Evolutionary conservation across 805 yeast species (phyloP).

Genomic region (Cyberlindnera maritima): DNA sequence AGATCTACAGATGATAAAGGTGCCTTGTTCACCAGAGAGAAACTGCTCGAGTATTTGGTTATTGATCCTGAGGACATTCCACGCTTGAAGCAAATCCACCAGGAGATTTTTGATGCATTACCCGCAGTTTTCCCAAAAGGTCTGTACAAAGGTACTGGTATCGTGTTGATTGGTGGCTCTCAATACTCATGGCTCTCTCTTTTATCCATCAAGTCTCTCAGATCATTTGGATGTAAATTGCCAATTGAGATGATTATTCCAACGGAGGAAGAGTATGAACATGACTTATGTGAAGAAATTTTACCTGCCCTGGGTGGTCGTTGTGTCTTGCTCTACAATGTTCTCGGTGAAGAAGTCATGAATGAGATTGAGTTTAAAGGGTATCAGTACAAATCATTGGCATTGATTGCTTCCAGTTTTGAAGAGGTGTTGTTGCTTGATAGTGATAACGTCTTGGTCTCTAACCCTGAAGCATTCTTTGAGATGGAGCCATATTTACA

Average conservation of each 20-base stretch:
- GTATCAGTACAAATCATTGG: slow-evolving; percentile 71
- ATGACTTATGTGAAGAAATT: slow-evolving; percentile 56
- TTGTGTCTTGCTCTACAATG: slow-evolving; percentile 60
- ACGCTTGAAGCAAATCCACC: slow-evolving; percentile 44
- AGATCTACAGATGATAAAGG: slow-evolving; percentile 47
- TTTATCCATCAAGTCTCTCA: slow-evolving; percentile 44
- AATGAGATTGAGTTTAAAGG: slow-evolving; percentile 49
- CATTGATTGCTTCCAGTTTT: slow-evolving; percentile 71
- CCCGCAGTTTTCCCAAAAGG: slow-evolving; percentile 36
- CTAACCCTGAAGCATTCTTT: slow-evolving; percentile 45
- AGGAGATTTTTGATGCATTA: slow-evolving; percentile 39
- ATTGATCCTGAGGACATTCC: slow-evolving; percentile 34
- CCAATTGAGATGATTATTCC: slow-evolving; percentile 78
- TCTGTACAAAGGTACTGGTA: slow-evolving; percentile 21
- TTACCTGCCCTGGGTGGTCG: slow-evolving; percentile 59
- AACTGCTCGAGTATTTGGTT: slow-evolving; percentile 12
- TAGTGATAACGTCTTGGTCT: slow-evolving; percentile 63
- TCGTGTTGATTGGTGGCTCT: slow-evolving; percentile 47
- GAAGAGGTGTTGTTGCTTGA: slow-evolving; percentile 73
- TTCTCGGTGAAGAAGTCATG: slow-evolving; percentile 56
- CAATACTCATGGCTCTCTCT: slow-evolving; percentile 52
- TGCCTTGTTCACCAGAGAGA: slow-evolving; percentile 40
- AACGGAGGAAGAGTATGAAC: slow-evolving; percentile 61
- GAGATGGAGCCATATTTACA: slow-evolving; percentile 41
- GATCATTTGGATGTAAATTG: slow-evolving; percentile 48